Percentiles rank a stretch among this genome's conserved stretches.
Conservation (phyloP, 306 rosid species). For the Fagus crenata region DNA sequence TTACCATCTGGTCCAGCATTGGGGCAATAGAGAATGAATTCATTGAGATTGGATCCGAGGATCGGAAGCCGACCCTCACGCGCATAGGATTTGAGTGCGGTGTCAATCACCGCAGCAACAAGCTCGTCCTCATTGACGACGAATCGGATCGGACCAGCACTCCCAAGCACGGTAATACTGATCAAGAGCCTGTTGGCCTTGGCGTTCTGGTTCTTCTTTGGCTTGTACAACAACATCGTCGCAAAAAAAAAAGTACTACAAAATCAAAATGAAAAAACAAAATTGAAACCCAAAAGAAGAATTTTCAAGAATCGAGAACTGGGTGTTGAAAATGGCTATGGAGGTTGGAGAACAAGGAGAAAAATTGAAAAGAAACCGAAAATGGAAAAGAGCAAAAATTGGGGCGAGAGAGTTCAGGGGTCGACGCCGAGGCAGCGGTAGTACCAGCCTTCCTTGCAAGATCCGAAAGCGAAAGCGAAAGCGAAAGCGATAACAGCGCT, state of each 20-base stretch:
- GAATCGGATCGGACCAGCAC: conserved; percentile 94
- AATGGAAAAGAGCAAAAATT: background rate
- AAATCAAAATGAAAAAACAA: background rate
- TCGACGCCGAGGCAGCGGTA: conserved; percentile 97
- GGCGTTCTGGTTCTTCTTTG: conserved; percentile 66
- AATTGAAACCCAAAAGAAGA: background rate
- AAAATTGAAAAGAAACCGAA: background rate
- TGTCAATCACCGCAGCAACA: conserved; percentile 71
- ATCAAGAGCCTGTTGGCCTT: conserved; percentile 69
- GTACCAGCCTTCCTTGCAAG: conserved; percentile 98
- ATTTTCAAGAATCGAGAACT: background rate
- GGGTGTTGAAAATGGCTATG: background rate
- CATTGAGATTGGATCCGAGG: conserved; percentile 54
- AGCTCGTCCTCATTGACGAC: conserved; percentile 72
- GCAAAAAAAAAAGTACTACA: background rate
- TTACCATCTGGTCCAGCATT: conserved; percentile 72
- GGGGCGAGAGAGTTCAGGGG: conserved; percentile 48
- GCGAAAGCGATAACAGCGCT: conserved; percentile 72
- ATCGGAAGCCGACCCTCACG: conserved; percentile 94
- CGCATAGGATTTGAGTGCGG: conserved; percentile 80
- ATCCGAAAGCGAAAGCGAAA: conserved; percentile 69
- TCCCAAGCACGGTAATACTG: conserved; percentile 78
- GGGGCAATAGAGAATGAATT: conserved; percentile 72
- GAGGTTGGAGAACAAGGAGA: background rate
- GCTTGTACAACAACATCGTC: conserved; percentile 76